A percentile compares a stretch with the other conserved stretches of the same genome.
These are phyloP conservation scores for Botrytis medusae DNA, from an alignment of 2,329 filamentous ascomycete genomes.

Conservation along the genomic window DNA sequence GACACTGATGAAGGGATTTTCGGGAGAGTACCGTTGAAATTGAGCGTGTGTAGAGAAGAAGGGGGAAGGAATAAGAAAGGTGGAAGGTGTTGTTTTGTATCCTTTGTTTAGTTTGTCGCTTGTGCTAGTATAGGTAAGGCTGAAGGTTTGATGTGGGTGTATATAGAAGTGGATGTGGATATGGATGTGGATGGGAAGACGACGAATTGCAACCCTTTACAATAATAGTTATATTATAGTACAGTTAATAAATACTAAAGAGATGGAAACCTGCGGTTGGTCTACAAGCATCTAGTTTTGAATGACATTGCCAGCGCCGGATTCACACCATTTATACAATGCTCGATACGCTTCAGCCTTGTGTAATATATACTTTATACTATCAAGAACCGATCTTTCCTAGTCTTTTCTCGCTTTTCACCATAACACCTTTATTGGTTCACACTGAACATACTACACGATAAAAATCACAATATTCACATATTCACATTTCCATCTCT, in stretches of 20 bases:
- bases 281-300: not conserved
- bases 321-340: not conserved
- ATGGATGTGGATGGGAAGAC: not conserved
- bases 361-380: not conserved
- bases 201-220: not conserved
- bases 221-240: not conserved
- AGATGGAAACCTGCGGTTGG: not conserved
- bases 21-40: conserved; percentile 29
- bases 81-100: conserved; percentile 5
- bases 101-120: conserved; percentile 2
- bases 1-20: conserved; percentile 28
- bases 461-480: not conserved
- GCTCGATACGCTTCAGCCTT: not conserved
- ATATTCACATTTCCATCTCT: not conserved
- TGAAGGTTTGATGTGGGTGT: not conserved
- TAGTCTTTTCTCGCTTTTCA: not conserved
- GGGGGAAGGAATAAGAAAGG: not conserved
- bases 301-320: no score
- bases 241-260: not conserved
- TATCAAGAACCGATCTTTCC: not conserved
- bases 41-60: conserved; percentile 24
- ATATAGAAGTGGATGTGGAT: not conserved
- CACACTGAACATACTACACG: not conserved
- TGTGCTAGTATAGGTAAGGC: not conserved
- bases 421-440: not conserved